Percentiles rank a stretch among this genome's conserved stretches.
Evolutionary conservation across 176 grass and related monocot genomes (phyloP).

Genomic region (Hsuehochloa calcarea): DNA sequence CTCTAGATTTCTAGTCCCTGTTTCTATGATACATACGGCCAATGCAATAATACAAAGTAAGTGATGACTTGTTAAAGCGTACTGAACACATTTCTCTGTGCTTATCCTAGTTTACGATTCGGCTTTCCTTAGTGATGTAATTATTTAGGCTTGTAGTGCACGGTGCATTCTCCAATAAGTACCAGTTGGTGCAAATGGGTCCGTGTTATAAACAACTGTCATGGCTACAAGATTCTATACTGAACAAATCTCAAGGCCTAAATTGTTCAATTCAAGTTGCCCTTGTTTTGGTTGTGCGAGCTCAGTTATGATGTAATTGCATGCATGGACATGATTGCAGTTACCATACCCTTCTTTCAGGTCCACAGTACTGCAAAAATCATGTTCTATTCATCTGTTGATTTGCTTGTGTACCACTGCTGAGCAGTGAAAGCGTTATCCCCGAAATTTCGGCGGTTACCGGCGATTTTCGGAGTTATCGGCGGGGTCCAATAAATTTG

Average conservation of each 20-base stretch:
- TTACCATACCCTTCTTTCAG: not conserved
- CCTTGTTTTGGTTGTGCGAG: not conserved
- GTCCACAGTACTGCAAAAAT: not conserved
- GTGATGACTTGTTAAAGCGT: conserved; percentile 28
- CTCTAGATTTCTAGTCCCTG: not conserved
- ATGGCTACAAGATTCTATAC: not conserved
- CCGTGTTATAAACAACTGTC: conserved; percentile 25
- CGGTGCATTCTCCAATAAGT: conserved; percentile 20
- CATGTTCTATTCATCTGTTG: not conserved
- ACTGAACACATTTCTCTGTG: not conserved
- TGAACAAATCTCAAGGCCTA: not conserved
- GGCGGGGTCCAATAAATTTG: too few species aligned
- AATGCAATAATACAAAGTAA: conserved; percentile 8
- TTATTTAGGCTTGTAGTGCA: conserved; percentile 35
- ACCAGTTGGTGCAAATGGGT: conserved; percentile 23
- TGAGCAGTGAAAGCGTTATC: too few species aligned
- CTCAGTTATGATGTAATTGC: not conserved
- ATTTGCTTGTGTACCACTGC: not conserved
- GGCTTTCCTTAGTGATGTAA: conserved; percentile 25
- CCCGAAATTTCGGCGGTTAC: too few species aligned
- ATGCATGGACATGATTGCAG: not conserved
- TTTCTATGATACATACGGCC: not conserved
- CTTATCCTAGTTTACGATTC: conserved; percentile 14
- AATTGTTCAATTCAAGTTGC: not conserved
- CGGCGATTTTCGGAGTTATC: too few species aligned